Evolutionary conservation across 257 asterid genomes (phyloP).

Genomic region (Fraxinus pennsylvanica): DNA sequence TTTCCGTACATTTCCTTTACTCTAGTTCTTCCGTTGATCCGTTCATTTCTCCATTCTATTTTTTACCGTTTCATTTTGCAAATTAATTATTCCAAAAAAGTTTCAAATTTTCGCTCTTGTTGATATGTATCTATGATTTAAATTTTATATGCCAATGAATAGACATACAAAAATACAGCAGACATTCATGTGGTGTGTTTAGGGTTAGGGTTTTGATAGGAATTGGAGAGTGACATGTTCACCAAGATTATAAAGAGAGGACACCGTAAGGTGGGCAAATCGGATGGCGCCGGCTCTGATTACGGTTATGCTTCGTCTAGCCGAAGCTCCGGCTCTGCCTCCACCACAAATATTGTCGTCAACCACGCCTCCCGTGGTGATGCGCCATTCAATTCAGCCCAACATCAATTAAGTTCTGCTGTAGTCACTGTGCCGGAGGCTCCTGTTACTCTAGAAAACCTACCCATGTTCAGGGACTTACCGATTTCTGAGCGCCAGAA

Average conservation of each 20-base stretch:
- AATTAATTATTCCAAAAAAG: not conserved
- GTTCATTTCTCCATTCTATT: not conserved
- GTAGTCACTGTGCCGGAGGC: constrained; percentile 1
- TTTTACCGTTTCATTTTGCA: not conserved
- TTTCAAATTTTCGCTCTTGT: not conserved
- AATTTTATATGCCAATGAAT: not conserved
- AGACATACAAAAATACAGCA: not conserved
- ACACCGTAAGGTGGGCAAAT: constrained; percentile 30
- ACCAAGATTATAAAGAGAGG: constrained; percentile 37
- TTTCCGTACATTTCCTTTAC: not conserved
- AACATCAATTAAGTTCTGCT: not conserved
- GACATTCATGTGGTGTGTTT: not conserved
- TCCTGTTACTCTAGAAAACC: constrained; percentile 21
- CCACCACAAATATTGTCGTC: constrained; percentile 23
- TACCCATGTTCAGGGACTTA: constrained; percentile 32
- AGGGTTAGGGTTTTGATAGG: constrained; percentile 14
- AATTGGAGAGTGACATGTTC: constrained; percentile 19
- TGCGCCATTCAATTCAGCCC: not conserved
- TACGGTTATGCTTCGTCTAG: not conserved
- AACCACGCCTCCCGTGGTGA: constrained; percentile 26
- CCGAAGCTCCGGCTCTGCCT: constrained; percentile 10
- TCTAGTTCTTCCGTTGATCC: not conserved
- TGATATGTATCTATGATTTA: not conserved
- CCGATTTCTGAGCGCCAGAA: constrained; percentile 27
- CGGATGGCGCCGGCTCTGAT: constrained; percentile 20